These are phyloP conservation scores for Emydomyces testavorans DNA, from an alignment of 2,329 filamentous ascomycete genomes.

Conservation along the genomic window DNA sequence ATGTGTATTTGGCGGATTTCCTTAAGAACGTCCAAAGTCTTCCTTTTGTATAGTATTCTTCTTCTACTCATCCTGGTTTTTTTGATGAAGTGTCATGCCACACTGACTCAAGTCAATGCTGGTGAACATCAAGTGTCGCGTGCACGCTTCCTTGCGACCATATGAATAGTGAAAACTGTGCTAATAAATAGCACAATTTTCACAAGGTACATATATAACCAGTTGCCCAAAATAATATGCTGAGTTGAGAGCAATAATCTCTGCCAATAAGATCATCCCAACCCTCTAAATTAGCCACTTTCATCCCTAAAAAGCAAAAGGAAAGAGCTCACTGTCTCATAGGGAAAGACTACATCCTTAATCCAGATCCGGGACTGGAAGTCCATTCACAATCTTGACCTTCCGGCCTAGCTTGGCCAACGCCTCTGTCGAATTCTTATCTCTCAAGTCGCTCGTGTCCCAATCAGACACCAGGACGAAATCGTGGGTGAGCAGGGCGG, in stretches of 20 bases:
- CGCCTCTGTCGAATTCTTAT: slow-evolving; percentile 55
- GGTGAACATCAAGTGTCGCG: too few species aligned
- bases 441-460: slow-evolving; percentile 55
- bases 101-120: too few species aligned
- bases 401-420: slow-evolving; percentile 54
- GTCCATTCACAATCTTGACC: slow-evolving; percentile 62
- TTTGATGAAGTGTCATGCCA: too few species aligned
- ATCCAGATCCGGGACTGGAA: slow-evolving; percentile 62
- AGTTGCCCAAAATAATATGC: neutral
- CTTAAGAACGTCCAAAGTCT: neutral
- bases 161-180: too few species aligned
- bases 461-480: slow-evolving; percentile 65
- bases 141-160: too few species aligned
- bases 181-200: neutral
- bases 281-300: neutral
- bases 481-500: slow-evolving; percentile 55
- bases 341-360: too few species aligned
- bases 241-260: neutral
- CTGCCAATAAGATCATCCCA: neutral
- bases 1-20: neutral
- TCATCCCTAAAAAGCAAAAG: too few species aligned
- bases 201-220: neutral
- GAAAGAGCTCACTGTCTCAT: neutral
- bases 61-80: too few species aligned
- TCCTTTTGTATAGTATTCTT: too few species aligned